phyloP scores from a whole-genome alignment of 148 eudicot species.

The Vaccinium myrtillus region DNA sequence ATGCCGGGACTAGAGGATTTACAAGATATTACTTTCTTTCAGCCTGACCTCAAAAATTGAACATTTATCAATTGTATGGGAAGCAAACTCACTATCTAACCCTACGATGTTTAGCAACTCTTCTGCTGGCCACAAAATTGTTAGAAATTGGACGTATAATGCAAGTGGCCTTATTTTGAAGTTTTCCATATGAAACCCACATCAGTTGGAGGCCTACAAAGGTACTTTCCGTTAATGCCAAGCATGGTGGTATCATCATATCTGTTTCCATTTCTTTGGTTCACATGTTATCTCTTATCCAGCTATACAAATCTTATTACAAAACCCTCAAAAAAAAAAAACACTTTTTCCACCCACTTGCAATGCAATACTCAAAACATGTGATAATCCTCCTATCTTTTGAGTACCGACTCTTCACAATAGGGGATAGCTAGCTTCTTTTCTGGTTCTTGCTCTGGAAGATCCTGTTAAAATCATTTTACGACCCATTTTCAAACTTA shows the following conservation, averaged over 20 bases:
- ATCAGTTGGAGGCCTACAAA: slow-evolving; percentile 6
- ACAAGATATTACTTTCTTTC: no score
- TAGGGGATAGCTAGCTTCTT: not conserved
- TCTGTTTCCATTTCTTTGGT: not conserved
- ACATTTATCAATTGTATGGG: no score
- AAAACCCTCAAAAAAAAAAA: not conserved
- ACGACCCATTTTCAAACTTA: not conserved
- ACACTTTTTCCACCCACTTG: slow-evolving; percentile 12
- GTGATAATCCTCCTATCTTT: not conserved
- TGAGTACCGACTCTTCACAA: not conserved
- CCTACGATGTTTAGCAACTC: no score
- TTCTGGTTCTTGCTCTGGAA: not conserved
- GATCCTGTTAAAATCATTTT: not conserved
- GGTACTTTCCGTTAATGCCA: not conserved
- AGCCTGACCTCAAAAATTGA: no score
- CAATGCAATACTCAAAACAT: not conserved
- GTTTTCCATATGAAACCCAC: not conserved
- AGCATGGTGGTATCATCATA: slow-evolving; percentile 7
- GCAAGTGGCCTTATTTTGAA: not conserved
- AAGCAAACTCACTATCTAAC: no score
- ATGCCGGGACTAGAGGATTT: no score
- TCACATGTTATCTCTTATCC: slow-evolving; percentile 14
- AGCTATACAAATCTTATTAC: not conserved
- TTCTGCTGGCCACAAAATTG: no score
- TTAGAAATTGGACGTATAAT: not conserved